Conservation (phyloP, 2,329 filamentous ascomycete genomes). For the Neoascochyta sp. region DNA sequence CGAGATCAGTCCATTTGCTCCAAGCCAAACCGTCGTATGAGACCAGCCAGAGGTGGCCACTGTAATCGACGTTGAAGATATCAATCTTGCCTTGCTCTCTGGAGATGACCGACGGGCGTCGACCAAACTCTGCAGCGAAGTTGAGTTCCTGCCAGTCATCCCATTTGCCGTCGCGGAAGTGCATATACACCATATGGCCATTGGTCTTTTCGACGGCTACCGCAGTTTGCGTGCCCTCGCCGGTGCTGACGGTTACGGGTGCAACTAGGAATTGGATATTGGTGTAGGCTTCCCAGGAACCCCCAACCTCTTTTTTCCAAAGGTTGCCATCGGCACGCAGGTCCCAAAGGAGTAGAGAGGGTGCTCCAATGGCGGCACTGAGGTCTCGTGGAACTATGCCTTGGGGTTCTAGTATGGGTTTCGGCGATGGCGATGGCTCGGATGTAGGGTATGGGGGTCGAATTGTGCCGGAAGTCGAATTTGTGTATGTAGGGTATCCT, state of each 20-base stretch:
- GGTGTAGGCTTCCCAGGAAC: slow-evolving; percentile 3
- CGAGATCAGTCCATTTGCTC: slow-evolving; percentile 7
- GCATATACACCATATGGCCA: slow-evolving; percentile 6
- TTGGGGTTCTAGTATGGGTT: background rate
- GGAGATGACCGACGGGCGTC: slow-evolving; percentile 4
- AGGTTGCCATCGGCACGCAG: slow-evolving; percentile 1
- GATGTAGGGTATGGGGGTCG: background rate
- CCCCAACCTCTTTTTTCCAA: background rate
- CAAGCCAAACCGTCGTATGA: slow-evolving; percentile 5
- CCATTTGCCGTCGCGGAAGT: slow-evolving; percentile 5
- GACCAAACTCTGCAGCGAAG: background rate
- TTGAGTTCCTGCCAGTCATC: slow-evolving; percentile 8
- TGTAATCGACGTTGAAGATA: slow-evolving; percentile 5
- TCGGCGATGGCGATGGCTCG: background rate
- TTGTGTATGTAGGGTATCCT: background rate
- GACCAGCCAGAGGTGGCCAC: slow-evolving; percentile 4
- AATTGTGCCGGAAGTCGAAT: background rate
- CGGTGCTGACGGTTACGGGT: slow-evolving; percentile 4
- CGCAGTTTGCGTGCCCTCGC: slow-evolving; percentile 3
- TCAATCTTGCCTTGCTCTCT: slow-evolving; percentile 3
- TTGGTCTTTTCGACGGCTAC: slow-evolving; percentile 6
- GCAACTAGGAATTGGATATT: slow-evolving; percentile 5
- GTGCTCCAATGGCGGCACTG: slow-evolving; percentile 1
- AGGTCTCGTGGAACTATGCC: slow-evolving; percentile 2
- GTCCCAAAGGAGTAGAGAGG: slow-evolving; percentile 2